Conservation (phyloP, 192 early-diverging fungal species). For the Backusella circina region DNA sequence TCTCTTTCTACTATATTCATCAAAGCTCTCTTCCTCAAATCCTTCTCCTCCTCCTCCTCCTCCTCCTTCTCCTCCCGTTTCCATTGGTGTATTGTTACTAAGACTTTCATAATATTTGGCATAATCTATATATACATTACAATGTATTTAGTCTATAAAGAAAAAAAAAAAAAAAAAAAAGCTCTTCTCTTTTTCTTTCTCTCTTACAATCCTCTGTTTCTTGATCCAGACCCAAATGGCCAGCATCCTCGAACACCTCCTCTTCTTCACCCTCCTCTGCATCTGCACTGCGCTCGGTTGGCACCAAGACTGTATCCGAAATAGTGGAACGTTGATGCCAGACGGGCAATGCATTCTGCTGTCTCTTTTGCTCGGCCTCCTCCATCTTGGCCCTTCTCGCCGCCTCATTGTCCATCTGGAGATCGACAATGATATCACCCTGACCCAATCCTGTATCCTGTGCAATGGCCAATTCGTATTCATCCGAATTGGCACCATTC, state of each 20-base stretch:
- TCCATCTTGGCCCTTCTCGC: slow-evolving; percentile 58
- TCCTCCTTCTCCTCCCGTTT: slow-evolving; percentile 10
- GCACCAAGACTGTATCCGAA: slow-evolving; percentile 43
- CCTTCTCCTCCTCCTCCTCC: slow-evolving; percentile 13
- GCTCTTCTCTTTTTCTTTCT: neutral
- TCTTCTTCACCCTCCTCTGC: slow-evolving; percentile 28
- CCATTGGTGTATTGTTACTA: slow-evolving; percentile 21
- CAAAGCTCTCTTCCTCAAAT: slow-evolving; percentile 16
- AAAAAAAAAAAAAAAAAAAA: too few relatives aligned
- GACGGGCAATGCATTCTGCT: slow-evolving; percentile 73
- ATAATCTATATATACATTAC: too few relatives aligned
- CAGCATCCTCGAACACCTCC: slow-evolving; percentile 35
- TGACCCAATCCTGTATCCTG: slow-evolving; percentile 59
- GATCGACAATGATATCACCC: slow-evolving; percentile 69
- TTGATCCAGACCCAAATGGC: slow-evolving; percentile 33
- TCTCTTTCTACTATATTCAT: neutral
- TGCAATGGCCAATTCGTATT: slow-evolving; percentile 60
- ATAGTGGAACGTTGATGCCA: slow-evolving; percentile 80
- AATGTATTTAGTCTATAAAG: too few relatives aligned
- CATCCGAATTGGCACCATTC: slow-evolving; percentile 38
- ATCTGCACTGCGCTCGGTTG: slow-evolving; percentile 32
- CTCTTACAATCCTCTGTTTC: slow-evolving; percentile 44
- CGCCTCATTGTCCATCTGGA: slow-evolving; percentile 69
- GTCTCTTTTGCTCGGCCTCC: slow-evolving; percentile 63
- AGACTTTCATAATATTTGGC: slow-evolving; percentile 29